A percentile compares a stretch with the other conserved stretches of the same genome.
phyloP scores from a whole-genome alignment of 73 alveolate species.

The Paramecium sexaurelia region DNA sequence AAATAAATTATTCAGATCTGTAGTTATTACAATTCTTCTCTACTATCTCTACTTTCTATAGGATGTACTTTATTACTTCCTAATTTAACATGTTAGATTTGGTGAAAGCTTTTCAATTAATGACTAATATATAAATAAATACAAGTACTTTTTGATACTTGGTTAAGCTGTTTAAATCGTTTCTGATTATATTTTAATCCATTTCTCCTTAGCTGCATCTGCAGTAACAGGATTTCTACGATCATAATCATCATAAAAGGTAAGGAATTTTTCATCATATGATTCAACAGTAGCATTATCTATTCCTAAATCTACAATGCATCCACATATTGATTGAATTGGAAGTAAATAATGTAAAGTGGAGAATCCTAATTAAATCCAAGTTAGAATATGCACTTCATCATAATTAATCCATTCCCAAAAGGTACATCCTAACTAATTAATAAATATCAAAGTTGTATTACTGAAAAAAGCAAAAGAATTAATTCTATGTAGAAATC shows the following conservation, averaged over 20 bases:
- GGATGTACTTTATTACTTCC: neutral
- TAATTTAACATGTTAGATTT: neutral
- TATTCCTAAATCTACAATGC: neutral
- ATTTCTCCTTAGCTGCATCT: conserved; percentile 59
- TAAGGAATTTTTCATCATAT: conserved; percentile 16
- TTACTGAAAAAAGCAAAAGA: neutral
- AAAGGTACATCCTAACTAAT: neutral
- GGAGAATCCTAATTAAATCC: conserved; percentile 7
- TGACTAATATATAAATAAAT: neutral
- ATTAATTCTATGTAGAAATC: conserved; percentile 32
- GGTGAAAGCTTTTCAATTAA: neutral
- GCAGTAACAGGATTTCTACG: conserved; percentile 65
- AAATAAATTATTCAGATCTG: neutral
- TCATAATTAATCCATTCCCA: conserved; percentile 13
- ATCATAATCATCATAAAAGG: conserved; percentile 36
- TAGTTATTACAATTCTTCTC: neutral
- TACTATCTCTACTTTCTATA: conserved; percentile 4
- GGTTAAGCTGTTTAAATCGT: neutral
- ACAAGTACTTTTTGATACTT: neutral
- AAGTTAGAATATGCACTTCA: neutral
- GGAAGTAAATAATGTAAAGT: neutral
- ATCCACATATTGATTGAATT: neutral
- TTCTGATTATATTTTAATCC: conserved; percentile 47
- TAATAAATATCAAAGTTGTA: neutral
- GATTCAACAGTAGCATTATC: conserved; percentile 45